Evolutionary conservation across 768 basidiomycete genomes (phyloP).

Genomic region (Cystobasidium ongulense): DNA sequence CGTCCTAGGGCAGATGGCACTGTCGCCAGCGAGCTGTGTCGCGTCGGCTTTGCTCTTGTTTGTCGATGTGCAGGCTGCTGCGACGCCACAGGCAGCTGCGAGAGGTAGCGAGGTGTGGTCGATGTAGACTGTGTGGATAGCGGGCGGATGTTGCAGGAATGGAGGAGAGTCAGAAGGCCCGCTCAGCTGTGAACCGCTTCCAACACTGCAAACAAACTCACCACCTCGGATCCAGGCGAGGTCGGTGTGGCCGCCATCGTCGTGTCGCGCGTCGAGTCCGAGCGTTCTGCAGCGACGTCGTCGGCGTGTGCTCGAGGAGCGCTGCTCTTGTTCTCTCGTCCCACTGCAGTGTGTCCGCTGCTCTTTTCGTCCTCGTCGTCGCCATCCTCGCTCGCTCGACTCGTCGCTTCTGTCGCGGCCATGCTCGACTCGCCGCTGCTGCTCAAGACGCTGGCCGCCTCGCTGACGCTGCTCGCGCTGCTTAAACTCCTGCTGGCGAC

Average conservation of each 20-base stretch:
- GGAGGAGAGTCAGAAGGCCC: background rate
- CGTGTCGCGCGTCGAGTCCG: background rate
- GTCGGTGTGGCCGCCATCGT: background rate
- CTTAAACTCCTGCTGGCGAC: background rate
- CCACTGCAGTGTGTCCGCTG: background rate
- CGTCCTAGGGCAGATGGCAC: background rate
- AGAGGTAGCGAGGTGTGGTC: background rate
- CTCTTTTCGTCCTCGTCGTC: conserved; percentile 3
- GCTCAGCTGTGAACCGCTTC: background rate
- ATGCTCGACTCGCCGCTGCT: background rate
- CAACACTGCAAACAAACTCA: background rate
- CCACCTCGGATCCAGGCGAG: background rate
- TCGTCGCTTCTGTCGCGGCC: background rate
- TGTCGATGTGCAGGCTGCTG: background rate
- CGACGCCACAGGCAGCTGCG: background rate
- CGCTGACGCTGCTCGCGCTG: background rate
- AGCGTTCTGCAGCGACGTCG: background rate
- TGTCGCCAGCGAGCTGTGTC: background rate
- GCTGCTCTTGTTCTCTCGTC: background rate
- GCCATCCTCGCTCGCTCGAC: background rate
- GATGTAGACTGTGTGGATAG: background rate
- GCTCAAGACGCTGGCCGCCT: background rate
- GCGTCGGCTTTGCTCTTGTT: background rate
- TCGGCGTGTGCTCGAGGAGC: background rate
- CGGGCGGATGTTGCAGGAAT: background rate